Evolutionary conservation across 2,329 filamentous ascomycete genomes (phyloP).

Genomic region (Orbilia blumenaviensis): DNA sequence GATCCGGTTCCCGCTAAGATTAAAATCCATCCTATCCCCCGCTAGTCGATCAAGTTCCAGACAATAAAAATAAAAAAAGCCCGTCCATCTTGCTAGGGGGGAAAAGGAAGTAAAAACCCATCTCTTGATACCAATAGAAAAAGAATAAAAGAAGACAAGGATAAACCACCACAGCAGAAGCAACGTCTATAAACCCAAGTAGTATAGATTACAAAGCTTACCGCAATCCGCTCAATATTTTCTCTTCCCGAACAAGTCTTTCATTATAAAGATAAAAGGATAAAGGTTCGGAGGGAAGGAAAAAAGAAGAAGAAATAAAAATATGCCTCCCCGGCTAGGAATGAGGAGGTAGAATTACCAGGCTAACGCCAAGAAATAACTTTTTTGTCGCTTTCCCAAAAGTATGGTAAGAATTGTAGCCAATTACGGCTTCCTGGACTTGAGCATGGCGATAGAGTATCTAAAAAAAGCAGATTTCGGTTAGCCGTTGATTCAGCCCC

Average conservation of each 20-base stretch:
- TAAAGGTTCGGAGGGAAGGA: not conserved
- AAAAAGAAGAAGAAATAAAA: not conserved
- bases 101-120: not conserved
- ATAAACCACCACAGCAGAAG: not conserved
- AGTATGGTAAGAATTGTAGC: not conserved
- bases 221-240: slow-evolving; percentile 23
- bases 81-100: not conserved
- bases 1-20: not conserved
- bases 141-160: not conserved
- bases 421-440: slow-evolving; percentile 28
- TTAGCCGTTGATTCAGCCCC: not conserved
- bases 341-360: not conserved
- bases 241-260: not conserved
- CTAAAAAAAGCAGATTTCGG: slow-evolving; percentile 10
- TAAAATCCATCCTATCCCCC: not conserved
- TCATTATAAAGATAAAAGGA: not conserved
- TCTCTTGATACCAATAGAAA: not conserved
- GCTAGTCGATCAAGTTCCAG: not conserved
- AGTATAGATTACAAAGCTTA: slow-evolving; percentile 43
- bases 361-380: not conserved
- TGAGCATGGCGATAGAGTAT: slow-evolving; percentile 42
- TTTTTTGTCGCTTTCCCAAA: not conserved
- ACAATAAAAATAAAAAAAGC: too few relatives aligned
- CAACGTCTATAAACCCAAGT: slow-evolving; percentile 34
- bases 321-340: not conserved